Percentiles rank a stretch among this genome's conserved stretches.
Evolutionary conservation across 2,329 filamentous ascomycete genomes (phyloP).

Genomic region (Boeremia exigua): DNA sequence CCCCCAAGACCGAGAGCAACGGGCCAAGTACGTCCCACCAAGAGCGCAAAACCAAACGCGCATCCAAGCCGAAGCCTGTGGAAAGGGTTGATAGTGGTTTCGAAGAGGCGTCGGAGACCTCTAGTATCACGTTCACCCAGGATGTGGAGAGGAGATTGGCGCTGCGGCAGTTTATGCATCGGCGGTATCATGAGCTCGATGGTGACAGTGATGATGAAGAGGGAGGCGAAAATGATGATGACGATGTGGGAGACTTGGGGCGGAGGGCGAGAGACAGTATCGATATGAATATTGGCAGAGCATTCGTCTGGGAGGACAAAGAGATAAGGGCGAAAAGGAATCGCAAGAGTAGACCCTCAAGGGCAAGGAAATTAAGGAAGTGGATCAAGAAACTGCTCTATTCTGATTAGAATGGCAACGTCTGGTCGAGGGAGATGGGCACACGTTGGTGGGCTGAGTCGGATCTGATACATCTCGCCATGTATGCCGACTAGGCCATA

Average conservation of each 20-base stretch:
- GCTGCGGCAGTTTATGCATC: not conserved
- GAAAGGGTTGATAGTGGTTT: conserved; percentile 6
- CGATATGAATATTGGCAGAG: conserved; percentile 1
- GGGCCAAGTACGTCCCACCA: not conserved
- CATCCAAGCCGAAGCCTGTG: not conserved
- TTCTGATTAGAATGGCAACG: not conserved
- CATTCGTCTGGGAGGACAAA: conserved; percentile 1
- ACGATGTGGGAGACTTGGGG: not conserved
- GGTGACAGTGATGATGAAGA: not conserved
- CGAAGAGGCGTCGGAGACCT: not conserved
- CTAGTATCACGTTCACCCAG: conserved; percentile 4
- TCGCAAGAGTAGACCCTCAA: not conserved
- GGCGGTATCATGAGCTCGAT: not conserved
- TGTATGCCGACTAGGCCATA: not conserved
- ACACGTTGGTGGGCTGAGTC: not conserved
- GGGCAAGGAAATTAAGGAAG: not conserved
- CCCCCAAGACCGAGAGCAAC: not conserved
- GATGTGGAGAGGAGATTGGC: conserved; percentile 1
- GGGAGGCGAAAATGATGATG: not conserved
- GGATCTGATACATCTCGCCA: not conserved
- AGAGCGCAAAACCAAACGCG: too few relatives aligned
- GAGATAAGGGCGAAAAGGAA: not conserved
- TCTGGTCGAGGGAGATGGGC: not conserved
- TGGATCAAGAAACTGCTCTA: not conserved
- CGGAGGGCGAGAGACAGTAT: conserved; percentile 4